Conservation (phyloP, 1,284 basidiomycete species). For the Ustilago shanxiensis region DNA sequence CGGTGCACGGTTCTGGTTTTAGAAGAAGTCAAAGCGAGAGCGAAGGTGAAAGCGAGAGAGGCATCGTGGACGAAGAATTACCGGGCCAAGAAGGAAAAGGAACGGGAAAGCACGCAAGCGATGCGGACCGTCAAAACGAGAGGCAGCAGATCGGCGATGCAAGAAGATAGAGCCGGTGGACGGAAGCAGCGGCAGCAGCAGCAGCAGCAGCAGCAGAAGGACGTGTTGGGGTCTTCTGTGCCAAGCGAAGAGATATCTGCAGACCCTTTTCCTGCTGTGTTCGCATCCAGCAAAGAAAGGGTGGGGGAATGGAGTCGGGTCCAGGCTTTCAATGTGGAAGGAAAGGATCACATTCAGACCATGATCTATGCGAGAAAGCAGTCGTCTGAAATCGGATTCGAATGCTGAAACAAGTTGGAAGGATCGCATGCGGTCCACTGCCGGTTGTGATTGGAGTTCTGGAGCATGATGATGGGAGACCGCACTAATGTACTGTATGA, state of each 20-base stretch:
- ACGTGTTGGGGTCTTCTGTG: not conserved
- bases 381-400: too few species aligned
- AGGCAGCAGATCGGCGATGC: conserved; percentile 4
- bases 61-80: not conserved
- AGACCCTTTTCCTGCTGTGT: conserved; percentile 5
- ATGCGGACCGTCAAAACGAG: conserved; percentile 5
- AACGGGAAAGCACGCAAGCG: not conserved
- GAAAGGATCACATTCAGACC: not conserved
- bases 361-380: too few species aligned
- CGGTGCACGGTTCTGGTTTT: conserved; percentile 19
- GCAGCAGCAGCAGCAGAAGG: not conserved
- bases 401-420: too few species aligned
- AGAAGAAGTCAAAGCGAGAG: conserved; percentile 13
- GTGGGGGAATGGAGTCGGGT: not conserved
- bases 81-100: not conserved
- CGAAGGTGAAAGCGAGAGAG: too few species aligned
- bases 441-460: not conserved
- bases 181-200: too few species aligned
- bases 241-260: not conserved
- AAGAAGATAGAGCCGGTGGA: too few species aligned
- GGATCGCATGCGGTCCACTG: conserved; percentile 3
- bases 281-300: not conserved
- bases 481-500: too few species aligned
- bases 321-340: not conserved
- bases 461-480: not conserved